These are phyloP conservation scores for Hysterangium stoloniferum DNA, from an alignment of 768 basidiomycete genomes.

Conservation along the genomic window DNA sequence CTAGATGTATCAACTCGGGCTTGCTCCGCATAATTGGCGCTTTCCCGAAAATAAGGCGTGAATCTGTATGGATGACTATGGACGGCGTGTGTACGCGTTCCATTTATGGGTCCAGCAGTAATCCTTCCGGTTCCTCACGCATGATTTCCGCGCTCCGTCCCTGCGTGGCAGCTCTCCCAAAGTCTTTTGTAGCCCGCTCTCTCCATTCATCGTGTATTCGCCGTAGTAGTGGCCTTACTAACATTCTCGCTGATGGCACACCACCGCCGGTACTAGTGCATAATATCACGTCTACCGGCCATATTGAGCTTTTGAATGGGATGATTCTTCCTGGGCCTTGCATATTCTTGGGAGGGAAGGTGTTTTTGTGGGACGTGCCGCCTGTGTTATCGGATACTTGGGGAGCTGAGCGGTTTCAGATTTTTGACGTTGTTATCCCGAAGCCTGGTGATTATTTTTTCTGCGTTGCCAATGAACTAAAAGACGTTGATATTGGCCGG, in stretches of 20 bases:
- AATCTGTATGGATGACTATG: no score
- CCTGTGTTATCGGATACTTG: conserved; percentile 53
- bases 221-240: conserved; percentile 39
- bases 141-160: background rate
- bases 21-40: no score
- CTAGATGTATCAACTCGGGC: no score
- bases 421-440: conserved; percentile 78
- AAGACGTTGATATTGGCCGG: background rate
- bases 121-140: background rate
- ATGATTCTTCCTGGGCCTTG: conserved; percentile 69
- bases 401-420: conserved; percentile 62
- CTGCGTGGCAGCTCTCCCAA: background rate
- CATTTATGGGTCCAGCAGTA: no score
- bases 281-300: conserved; percentile 50
- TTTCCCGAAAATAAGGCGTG: no score
- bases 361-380: conserved; percentile 87
- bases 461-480: background rate
- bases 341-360: conserved; percentile 79
- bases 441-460: conserved; percentile 61
- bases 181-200: background rate
- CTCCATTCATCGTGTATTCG: background rate
- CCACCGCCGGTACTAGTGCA: conserved; percentile 67
- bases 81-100: no score
- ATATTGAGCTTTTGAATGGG: conserved; percentile 67
- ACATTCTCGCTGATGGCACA: conserved; percentile 63